Evolutionary conservation across 306 rosid species (phyloP), one percentile per base, ranked within the genome.

Genomic region (Castanopsis chinensis): DNA sequence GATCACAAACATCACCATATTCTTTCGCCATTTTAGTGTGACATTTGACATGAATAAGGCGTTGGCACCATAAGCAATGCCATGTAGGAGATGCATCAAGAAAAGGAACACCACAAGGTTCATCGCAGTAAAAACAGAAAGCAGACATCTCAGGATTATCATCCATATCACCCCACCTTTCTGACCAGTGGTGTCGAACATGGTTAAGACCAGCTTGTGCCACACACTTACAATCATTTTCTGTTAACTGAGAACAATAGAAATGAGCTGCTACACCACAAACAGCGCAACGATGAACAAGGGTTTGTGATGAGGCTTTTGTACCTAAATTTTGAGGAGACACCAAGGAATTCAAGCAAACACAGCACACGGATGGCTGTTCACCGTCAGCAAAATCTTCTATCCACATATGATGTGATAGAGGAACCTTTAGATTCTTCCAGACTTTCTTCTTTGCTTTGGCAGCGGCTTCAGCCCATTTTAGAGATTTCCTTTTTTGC

Each of bases 231-330:
- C 96, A 91, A 82, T 91, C 96, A 79, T 86, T 88, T 78, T 87
- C 86, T 35, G 96, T 90, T 51, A 45, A 86, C 80, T 74, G 89
- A 61, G 90, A 89, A 86, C 96, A 91, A 70, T 70, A 79, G 77
- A 83, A 91, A 91, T 91, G 96, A 80, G 96, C 93, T 52, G 92
- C 96, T 2, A 85, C 96, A 41, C 96, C 96, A 76, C 96, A 91
- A 80, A 91, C 96, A 25, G 91, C 83, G 91, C 96, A 91, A 72
- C 86, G 96, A 74, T 91, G 96, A 72, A 89, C 84, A 83, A 90
- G 92, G 78, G 81, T 81, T 32, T 67, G 80, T 0, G 76, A 85
- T 15, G 85, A 59, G 30, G 86, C 83, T 80, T 90, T 83, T 78
- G 93, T 69, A 10, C 91, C 89, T 73, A 89, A 58, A 85, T 85